Base-by-base conservation (phyloP, 83 land plant species). In the Picea abies region DNA sequence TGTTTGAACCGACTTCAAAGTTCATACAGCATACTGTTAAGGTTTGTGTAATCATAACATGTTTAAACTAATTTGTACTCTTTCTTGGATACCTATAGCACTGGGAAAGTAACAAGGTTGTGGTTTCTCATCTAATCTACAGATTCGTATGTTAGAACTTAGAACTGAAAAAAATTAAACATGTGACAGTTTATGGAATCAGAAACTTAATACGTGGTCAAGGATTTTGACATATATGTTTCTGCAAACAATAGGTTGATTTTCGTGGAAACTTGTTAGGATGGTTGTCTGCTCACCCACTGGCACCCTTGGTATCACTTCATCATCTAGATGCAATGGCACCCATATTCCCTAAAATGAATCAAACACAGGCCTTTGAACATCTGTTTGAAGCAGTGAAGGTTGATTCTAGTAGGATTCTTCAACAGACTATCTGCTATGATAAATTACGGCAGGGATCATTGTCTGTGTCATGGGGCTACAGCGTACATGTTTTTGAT, bases 381-480 rank as follows among this genome's bases (percentile, higher is more conserved):
- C 92, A 85, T 72, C 85, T 96, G 56, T 87, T 88, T 80, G 81
- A 86, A 75, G 93, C 95, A 1, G 90, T 83, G 15, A 76, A 82
- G 60, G 73, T 80, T 22, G 95, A 92, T 32, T 41, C 89, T 35
- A 86, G 90, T 3, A 85, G 97, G 14, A 65, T 94, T 20, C 82
- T 96, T 0, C 98, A 96, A 76, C 98, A 94, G 65, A 83, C 88
- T 23, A 88, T 95, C 22, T 95, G 98, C 88, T 91, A 95, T 64
- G 89, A 90, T 82, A 78, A 66, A 32, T 26, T 49, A 8, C 72
- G 8, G 3, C 82, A 85, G 66, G 87, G 90, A 87, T 84, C 97
- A 11, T 69, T 94, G 44, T 90, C 98, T 3, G 39, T 94, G 19
- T 90, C 98, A 23, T 94, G 89, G 89, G 98, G 95, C 39, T 95